Conservation (phyloP, 345 rosid species). For the Linum usitatissimum region DNA sequence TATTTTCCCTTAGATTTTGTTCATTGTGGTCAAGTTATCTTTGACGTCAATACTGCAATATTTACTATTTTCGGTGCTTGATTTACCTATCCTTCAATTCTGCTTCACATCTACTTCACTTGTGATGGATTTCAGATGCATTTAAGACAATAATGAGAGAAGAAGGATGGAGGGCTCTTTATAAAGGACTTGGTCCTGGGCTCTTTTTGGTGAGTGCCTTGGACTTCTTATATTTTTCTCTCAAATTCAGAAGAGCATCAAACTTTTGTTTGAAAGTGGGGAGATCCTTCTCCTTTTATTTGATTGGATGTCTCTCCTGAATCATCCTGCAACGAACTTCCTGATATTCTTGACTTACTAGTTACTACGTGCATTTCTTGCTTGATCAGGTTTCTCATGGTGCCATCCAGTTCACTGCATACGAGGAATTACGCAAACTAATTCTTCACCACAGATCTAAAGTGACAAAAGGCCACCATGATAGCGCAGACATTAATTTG, state of each 20-base stretch:
- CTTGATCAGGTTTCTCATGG: slow-evolving; percentile 94
- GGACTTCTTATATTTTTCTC: neutral
- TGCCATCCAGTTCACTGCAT: slow-evolving; percentile 80
- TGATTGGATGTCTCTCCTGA: neutral
- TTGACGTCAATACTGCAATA: neutral
- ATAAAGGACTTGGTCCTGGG: slow-evolving; percentile 72
- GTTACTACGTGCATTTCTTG: slow-evolving; percentile 9
- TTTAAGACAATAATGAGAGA: slow-evolving; percentile 75
- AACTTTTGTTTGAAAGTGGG: neutral
- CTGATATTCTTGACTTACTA: neutral
- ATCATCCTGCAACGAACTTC: neutral
- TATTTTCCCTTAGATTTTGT: neutral
- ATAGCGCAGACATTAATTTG: slow-evolving; percentile 25
- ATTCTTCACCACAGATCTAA: slow-evolving; percentile 36
- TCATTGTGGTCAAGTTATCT: neutral
- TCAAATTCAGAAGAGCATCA: neutral
- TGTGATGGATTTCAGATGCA: slow-evolving; percentile 46
- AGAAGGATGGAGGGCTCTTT: slow-evolving; percentile 86
- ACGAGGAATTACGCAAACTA: slow-evolving; percentile 79
- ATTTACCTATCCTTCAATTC: neutral
- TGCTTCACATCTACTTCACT: slow-evolving; percentile 2
- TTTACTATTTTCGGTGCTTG: neutral
- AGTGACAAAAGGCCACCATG: slow-evolving; percentile 24
- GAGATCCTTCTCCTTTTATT: too few relatives aligned
- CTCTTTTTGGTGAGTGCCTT: slow-evolving; percentile 58